Percentiles rank a stretch among this genome's conserved stretches.
These are phyloP conservation scores for Vachellia pachyceras DNA, from an alignment of 306 rosid genomes.

Conservation along the genomic window DNA sequence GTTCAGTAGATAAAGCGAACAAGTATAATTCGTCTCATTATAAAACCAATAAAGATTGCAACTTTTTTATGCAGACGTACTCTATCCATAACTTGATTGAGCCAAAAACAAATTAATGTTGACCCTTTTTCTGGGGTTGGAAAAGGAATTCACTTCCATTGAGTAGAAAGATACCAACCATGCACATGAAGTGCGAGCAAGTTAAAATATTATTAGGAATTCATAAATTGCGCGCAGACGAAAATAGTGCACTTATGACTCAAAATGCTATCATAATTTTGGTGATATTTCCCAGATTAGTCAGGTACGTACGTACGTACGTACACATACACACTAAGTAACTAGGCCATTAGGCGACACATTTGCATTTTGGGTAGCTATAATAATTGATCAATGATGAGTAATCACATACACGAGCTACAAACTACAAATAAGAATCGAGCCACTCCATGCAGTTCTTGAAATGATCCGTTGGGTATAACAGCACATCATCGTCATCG, in stretches of 20 bases:
- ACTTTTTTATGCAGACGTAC: not conserved
- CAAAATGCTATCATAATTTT: not conserved
- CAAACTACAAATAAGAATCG: conserved; percentile 47
- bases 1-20: not conserved
- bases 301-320: too few species aligned
- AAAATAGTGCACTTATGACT: not conserved
- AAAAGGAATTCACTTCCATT: too few species aligned
- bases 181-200: too few species aligned
- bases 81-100: too few species aligned
- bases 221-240: too few species aligned
- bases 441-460: conserved; percentile 60
- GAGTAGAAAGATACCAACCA: too few species aligned
- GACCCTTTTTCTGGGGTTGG: not conserved
- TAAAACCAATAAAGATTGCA: too few species aligned
- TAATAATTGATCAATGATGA: not conserved
- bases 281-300: not conserved
- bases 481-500: conserved; percentile 29
- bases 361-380: conserved; percentile 34
- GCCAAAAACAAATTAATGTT: too few species aligned
- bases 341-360: not conserved
- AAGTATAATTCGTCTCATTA: not conserved
- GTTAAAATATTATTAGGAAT: too few species aligned
- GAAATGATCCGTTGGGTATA: conserved; percentile 43
- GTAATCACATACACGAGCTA: conserved; percentile 34
- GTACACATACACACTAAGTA: not conserved